Evolutionary conservation across 768 basidiomycete genomes (phyloP), one percentile per base, ranked within the genome.

Genomic region (Neoboletus brunneissimus): DNA sequence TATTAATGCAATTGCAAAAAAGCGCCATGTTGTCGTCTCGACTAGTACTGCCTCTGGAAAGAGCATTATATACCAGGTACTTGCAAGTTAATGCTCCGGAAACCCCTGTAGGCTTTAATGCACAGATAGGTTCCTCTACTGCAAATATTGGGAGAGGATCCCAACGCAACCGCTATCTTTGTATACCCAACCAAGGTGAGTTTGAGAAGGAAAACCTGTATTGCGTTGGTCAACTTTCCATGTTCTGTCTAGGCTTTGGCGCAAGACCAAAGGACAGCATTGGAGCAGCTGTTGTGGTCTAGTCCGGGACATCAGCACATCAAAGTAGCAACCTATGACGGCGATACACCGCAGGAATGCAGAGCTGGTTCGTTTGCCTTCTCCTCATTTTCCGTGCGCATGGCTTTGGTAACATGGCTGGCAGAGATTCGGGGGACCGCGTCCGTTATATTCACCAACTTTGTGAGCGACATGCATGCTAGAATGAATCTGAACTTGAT

Each of bases 21-120:
- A 81, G 8, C 80, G 80, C 53, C 78, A 92, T 69, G 91, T 94
- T 25, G 89, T 95, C 35, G 89, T 94, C 29, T 94, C 91, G 5
- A 95, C 93, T 0, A 88, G 87, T 59, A 96, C 94, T 9, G 92
- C 93, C 8, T 93, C 91, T 5, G 91, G 91, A 4, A 94, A 93
- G 74, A 92, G 89, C 72, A 74, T 92, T 15, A 91, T 93, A 42
- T 94, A 92, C 68, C 91, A 93, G 76, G 90, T 86, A 55, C 32
- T 64, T 50, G n/a, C 5, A 37, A 27, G 8, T n/a, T n/a, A 13
- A 25, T 29, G n/a, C 16, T 45, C 45, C 48, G 18, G 27, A 45
- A 16, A 27, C 34, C 7, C 4, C 42, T 46, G 8, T n/a, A 5
- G 35, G 37, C 54, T 51, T 37, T 55, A 37, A 53, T 41, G 3